Evolutionary conservation across 305 asterid genomes (phyloP).

Genomic region (Stenogyne calaminthoides): DNA sequence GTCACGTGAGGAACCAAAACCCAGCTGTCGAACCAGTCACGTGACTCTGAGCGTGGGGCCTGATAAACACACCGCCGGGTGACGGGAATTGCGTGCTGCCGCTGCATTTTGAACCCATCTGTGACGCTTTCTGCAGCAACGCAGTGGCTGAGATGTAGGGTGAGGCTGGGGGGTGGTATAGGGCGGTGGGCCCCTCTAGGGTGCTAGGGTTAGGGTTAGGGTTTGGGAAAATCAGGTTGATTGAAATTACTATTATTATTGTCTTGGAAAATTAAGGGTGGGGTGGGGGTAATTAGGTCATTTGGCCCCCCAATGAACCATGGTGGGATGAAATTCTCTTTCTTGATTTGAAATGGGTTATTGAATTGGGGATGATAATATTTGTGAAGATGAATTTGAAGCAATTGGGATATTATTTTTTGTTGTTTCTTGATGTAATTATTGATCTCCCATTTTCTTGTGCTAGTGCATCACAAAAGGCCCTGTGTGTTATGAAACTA

Average conservation of each 20-base stretch:
- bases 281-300: background rate
- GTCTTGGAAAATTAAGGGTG: slow-evolving; percentile 34
- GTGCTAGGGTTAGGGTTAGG: slow-evolving; percentile 52
- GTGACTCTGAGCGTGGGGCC: slow-evolving; percentile 49
- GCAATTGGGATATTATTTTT: slow-evolving; percentile 1
- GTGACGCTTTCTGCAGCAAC: slow-evolving; percentile 59
- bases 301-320: slow-evolving; percentile 33
- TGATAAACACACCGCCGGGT: slow-evolving; percentile 31
- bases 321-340: slow-evolving; percentile 52
- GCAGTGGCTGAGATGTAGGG: slow-evolving; percentile 67
- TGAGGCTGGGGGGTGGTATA: slow-evolving; percentile 19
- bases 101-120: slow-evolving; percentile 55
- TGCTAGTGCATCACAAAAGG: slow-evolving; percentile 63
- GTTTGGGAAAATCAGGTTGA: background rate
- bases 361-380: background rate
- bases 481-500: slow-evolving; percentile 67
- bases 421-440: slow-evolving; percentile 26
- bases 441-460: slow-evolving; percentile 46
- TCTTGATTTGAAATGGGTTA: slow-evolving; percentile 41
- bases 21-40: slow-evolving; percentile 38
- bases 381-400: slow-evolving; percentile 2
- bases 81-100: slow-evolving; percentile 10
- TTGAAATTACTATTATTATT: background rate
- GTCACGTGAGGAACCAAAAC: slow-evolving; percentile 50
- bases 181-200: slow-evolving; percentile 32